Evolutionary conservation across 768 basidiomycete species (phyloP).

Genomic region (Hypholoma fasciculare): DNA sequence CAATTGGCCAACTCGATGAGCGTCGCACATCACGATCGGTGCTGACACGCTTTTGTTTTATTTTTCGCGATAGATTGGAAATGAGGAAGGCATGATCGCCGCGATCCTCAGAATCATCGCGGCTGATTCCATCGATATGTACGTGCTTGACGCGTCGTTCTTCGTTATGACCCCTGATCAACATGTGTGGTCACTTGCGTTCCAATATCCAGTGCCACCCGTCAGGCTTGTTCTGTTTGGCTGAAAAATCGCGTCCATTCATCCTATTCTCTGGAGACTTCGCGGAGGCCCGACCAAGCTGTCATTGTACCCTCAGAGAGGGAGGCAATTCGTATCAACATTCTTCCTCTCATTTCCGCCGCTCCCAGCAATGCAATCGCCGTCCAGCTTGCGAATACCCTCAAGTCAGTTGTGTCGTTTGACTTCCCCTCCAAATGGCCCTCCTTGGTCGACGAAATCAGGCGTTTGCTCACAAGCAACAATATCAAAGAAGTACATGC

Average conservation of each 20-base stretch:
- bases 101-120: conserved; percentile 86
- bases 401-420: conserved; percentile 71
- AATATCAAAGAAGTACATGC: conserved; percentile 77
- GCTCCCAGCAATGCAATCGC: conserved; percentile 69
- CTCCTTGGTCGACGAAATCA: conserved; percentile 64
- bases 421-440: conserved; percentile 86
- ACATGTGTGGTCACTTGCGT: not conserved
- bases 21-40: not conserved
- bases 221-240: conserved; percentile 85
- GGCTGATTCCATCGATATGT: conserved; percentile 76
- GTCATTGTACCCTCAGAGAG: conserved; percentile 71
- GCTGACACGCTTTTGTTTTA: conserved; percentile 9
- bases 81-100: conserved; percentile 81
- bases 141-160: conserved; percentile 43
- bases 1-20: not conserved
- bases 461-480: conserved; percentile 58
- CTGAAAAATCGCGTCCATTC: conserved; percentile 85
- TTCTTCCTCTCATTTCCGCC: conserved; percentile 69
- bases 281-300: conserved; percentile 56
- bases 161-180: not conserved
- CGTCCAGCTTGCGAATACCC: conserved; percentile 70
- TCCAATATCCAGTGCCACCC: conserved; percentile 56
- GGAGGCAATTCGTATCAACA: conserved; percentile 63
- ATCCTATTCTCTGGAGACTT: conserved; percentile 55
- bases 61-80: conserved; percentile 55